Base-by-base conservation (phyloP, 2,329 filamentous ascomycete species). In the Lomentospora prolificans region DNA sequence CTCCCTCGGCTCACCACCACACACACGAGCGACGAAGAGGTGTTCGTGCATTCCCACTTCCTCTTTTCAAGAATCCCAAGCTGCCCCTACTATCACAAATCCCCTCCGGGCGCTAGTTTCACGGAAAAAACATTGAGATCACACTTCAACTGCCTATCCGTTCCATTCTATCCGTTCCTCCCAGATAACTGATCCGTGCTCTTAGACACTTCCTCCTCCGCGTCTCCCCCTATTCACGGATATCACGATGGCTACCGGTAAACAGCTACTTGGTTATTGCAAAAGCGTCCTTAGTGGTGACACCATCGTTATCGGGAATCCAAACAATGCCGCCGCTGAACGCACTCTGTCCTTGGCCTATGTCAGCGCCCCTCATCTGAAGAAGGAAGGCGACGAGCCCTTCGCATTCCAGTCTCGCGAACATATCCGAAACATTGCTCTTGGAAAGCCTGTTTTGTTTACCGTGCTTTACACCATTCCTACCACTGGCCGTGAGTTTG, bases 281-380 rank as follows among this genome's bases (percentile, higher is more conserved):
- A 99, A 99, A 80, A 89, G 87, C 69, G 89, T 96, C 63, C 77
- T 95, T 66, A 96, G 91, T 66, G 94, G 94, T 65, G 94, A 97
- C 76, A 96, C 91, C 27, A 74, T 97, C 64, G 77, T 97, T 61
- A 76, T 97, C 65, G 83, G 86, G 64, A 90, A 88, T 71, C 79
- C 89, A 67, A 86, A 85, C 70, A 91, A 95, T 69, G 86, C 88
- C 33, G 79, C 82, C 61, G 82, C 86, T 70, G 94, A 97, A 75
- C 87, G 90, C 65, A 89, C 81, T 54, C 79, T 99, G 64, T 95
- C 90, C 66, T 78, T 99, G 61, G 94, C 94, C 64, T 97, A 90
- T 72, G 90, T 97, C 62, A 87, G 86, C 58, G 90, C 91, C 52
- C 94, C 94, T 3, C 85, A 91, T 67, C 70, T 96, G 69, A 86